These are phyloP conservation scores for Suillus alpinus DNA, from an alignment of 768 basidiomycete species.

Conservation along the genomic window DNA sequence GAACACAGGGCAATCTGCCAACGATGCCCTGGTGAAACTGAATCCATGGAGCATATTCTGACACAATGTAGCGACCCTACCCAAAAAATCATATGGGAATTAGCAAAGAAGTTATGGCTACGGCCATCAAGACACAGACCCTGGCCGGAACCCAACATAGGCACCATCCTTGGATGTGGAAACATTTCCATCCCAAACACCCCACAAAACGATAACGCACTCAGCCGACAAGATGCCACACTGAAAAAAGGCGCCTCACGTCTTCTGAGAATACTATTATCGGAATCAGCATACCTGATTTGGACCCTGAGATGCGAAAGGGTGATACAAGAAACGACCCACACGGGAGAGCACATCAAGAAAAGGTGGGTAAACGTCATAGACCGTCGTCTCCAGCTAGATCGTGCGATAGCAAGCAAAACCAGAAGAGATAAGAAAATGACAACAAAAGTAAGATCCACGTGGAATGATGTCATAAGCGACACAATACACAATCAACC, in stretches of 20 bases:
- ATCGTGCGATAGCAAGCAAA: conserved; percentile 8
- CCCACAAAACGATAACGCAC: too few species aligned
- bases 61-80: conserved; percentile 21
- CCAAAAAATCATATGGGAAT: conserved; percentile 24
- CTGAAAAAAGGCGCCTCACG: too few species aligned
- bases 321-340: conserved; percentile 17
- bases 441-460: conserved; percentile 11
- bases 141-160: conserved; percentile 15
- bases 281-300: conserved; percentile 28
- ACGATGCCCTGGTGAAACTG: conserved; percentile 13
- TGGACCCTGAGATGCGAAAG: conserved; percentile 30
- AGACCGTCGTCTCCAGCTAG: conserved; percentile 15
- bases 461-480: conserved; percentile 14
- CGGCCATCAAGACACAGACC: conserved; percentile 13
- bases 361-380: conserved; percentile 16
- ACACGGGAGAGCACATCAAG: conserved; percentile 3
- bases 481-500: background rate
- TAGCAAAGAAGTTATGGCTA: conserved; percentile 17
- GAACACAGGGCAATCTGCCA: conserved; percentile 15
- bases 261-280: conserved; percentile 5
- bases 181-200: too few species aligned
- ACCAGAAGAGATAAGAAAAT: background rate
- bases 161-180: conserved; percentile 18
- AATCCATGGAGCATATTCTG: conserved; percentile 31
- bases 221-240: too few species aligned